Percentiles rank a stretch among this genome's conserved stretches.
These are phyloP conservation scores for Taphrina confusa DNA, from an alignment of 1,139 yeast genomes.

Conservation along the genomic window DNA sequence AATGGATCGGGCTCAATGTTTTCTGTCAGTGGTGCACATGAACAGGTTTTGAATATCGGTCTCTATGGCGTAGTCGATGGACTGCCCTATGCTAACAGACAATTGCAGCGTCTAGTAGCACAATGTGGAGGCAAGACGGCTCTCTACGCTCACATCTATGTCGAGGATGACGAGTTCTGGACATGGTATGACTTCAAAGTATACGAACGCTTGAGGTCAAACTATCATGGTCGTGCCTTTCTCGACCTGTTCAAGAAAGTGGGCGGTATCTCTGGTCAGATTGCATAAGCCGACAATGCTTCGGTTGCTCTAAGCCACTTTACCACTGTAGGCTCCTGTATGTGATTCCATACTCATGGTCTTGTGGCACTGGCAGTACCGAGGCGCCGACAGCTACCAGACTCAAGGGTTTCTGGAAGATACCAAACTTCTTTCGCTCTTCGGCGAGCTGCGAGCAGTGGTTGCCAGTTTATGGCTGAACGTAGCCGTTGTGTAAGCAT, in stretches of 20 bases:
- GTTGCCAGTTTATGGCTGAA: too few species aligned
- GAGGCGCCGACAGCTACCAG: too few species aligned
- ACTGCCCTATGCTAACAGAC: conserved; percentile 3
- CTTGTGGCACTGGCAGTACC: too few species aligned
- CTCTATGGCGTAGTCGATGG: conserved; percentile 11
- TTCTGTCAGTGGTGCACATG: conserved; percentile 7
- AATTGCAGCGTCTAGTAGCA: conserved; percentile 16
- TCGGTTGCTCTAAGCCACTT: too few species aligned
- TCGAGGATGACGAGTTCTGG: conserved; percentile 12
- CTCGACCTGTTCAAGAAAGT: conserved; percentile 24
- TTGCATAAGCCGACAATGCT: conserved; percentile 3
- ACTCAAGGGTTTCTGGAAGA: too few species aligned
- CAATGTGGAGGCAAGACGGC: conserved; percentile 14
- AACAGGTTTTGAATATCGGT: conserved; percentile 22
- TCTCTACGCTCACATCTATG: conserved; percentile 23
- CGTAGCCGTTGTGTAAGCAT: too few species aligned
- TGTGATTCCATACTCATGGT: too few species aligned
- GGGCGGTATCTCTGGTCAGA: conserved; percentile 16
- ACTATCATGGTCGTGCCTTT: neutral
- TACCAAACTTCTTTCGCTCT: too few species aligned
- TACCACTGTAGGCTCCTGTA: too few species aligned
- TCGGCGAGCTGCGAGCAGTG: too few species aligned
- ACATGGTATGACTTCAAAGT: neutral
- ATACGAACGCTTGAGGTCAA: neutral
- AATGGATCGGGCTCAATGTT: conserved; percentile 3